Evolutionary conservation across 768 basidiomycete species (phyloP).

Genomic region (Lentinula sp.): DNA sequence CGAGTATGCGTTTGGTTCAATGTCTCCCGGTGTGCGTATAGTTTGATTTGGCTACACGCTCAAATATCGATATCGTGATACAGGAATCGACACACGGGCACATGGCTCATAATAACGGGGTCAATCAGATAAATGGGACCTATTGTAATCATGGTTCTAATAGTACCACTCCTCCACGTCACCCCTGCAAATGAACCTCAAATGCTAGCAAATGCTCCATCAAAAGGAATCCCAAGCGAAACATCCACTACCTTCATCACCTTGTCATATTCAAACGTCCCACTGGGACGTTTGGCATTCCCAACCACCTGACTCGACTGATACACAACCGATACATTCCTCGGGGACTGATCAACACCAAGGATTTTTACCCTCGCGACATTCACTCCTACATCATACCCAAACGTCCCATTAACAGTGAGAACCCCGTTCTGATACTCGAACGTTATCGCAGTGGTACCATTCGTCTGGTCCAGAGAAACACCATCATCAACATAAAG

Average conservation of each 20-base stretch:
- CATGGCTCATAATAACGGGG: no score
- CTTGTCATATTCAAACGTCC: conserved; percentile 37
- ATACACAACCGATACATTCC: conserved; percentile 23
- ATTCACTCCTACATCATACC: conserved; percentile 30
- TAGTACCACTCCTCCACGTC: no score
- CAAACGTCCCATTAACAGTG: conserved; percentile 29
- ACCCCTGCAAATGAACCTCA: conserved; percentile 14
- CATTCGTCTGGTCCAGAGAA: conserved; percentile 25
- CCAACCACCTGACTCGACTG: conserved; percentile 13
- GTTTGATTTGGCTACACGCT: no score
- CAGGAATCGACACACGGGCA: no score
- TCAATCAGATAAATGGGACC: no score
- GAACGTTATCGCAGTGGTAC: conserved; percentile 27
- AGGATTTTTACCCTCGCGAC: conserved; percentile 31
- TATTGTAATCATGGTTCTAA: no score
- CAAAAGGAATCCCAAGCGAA: conserved; percentile 29
- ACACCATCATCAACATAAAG: conserved; percentile 67
- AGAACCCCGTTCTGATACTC: conserved; percentile 23
- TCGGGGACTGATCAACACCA: conserved; percentile 23
- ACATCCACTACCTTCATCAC: conserved; percentile 38
- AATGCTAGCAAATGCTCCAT: conserved; percentile 26
- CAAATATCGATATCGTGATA: no score
- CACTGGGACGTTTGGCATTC: no score
- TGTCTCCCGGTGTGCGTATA: no score
- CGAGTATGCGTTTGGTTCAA: no score